These are phyloP conservation scores for Melampsora americana DNA, from an alignment of 1,284 basidiomycete genomes.

Conservation along the genomic window DNA sequence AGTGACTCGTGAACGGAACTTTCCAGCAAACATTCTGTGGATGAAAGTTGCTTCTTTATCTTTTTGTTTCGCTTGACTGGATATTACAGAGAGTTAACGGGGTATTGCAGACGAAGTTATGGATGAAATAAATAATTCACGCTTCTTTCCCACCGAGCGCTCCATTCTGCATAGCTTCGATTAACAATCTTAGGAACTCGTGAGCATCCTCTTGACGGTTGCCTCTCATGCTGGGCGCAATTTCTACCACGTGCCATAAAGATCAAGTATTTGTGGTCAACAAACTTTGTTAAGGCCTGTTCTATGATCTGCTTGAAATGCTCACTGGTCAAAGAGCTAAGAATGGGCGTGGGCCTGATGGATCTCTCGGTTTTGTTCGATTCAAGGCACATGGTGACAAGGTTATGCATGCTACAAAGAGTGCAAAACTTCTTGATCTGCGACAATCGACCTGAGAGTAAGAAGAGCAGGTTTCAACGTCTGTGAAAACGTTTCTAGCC, in stretches of 20 bases:
- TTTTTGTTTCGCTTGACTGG: conserved; percentile 51
- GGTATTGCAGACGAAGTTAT: too few species aligned
- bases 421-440: conserved; percentile 27
- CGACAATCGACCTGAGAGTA: conserved; percentile 15
- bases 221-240: conserved; percentile 82
- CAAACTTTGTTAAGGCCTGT: neutral
- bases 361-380: conserved; percentile 7
- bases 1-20: conserved; percentile 85
- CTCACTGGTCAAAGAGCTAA: conserved; percentile 48
- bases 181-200: conserved; percentile 91
- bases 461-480: neutral
- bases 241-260: conserved; percentile 60
- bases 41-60: conserved; percentile 88
- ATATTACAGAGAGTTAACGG: neutral
- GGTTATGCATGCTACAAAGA: conserved; percentile 26
- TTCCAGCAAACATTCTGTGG: conserved; percentile 88
- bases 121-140: conserved; percentile 58
- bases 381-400: conserved; percentile 33
- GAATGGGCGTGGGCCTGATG: conserved; percentile 46
- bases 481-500: conserved; percentile 57
- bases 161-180: conserved; percentile 84
- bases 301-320: neutral
- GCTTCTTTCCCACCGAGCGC: conserved; percentile 70
- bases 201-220: conserved; percentile 98
- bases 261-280: neutral